These are phyloP conservation scores for Trypanosoma caninum DNA, from an alignment of 208 protist genomes.

Conservation along the genomic window DNA sequence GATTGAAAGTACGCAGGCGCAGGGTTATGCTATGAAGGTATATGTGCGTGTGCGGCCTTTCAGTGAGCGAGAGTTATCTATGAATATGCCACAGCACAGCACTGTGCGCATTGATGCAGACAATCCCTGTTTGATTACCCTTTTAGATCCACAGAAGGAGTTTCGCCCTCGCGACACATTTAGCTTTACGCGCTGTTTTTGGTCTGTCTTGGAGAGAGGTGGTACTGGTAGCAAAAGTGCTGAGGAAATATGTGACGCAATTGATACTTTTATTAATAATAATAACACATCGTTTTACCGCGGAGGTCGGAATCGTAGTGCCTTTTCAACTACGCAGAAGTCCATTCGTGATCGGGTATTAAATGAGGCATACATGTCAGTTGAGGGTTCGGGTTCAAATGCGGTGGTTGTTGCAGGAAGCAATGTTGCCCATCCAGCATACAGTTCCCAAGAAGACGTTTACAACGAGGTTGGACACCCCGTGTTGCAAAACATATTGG, in stretches of 20 bases:
- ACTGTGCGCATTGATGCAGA: conserved; percentile 69
- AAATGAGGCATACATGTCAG: neutral
- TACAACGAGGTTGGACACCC: conserved; percentile 37
- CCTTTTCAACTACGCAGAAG: conserved; percentile 1
- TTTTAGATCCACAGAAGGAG: conserved; percentile 58
- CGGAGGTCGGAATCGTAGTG: neutral
- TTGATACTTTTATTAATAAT: conserved; percentile 41
- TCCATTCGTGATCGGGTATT: conserved; percentile 10
- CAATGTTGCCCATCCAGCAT: conserved; percentile 61
- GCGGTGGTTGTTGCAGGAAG: conserved; percentile 41
- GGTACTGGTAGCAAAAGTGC: conserved; percentile 2
- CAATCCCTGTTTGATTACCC: conserved; percentile 65
- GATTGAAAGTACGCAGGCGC: conserved; percentile 22
- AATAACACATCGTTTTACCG: conserved; percentile 26
- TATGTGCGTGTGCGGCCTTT: conserved; percentile 85
- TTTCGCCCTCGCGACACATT: conserved; percentile 58
- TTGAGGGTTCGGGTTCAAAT: conserved; percentile 45
- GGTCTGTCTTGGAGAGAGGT: conserved; percentile 60
- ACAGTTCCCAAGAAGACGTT: conserved; percentile 49
- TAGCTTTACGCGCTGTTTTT: conserved; percentile 75
- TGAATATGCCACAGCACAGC: conserved; percentile 38
- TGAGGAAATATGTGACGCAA: conserved; percentile 29
- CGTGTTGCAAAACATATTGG: conserved; percentile 36
- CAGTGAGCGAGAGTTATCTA: conserved; percentile 69
- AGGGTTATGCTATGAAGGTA: conserved; percentile 76